Percentiles rank a stretch among this genome's conserved stretches.
phyloP scores from a whole-genome alignment of 768 basidiomycete species.

The Pisolithus sp. region DNA sequence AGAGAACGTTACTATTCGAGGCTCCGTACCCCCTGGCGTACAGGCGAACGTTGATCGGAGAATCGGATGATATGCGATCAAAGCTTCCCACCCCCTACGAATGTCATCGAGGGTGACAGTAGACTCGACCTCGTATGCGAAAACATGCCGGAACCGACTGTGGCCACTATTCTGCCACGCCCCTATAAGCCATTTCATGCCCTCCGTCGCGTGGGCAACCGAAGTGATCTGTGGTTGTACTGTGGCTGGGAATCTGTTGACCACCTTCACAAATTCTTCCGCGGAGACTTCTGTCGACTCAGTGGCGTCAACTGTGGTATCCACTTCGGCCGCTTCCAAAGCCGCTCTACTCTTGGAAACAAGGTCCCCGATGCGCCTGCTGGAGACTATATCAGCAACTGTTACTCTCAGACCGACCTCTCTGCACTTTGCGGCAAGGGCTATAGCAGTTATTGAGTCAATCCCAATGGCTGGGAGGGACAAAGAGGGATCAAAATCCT shows the following conservation, averaged over 20 bases:
- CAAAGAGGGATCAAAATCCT: constrained; percentile 28
- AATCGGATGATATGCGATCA: constrained; percentile 32
- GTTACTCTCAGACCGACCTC: constrained; percentile 28
- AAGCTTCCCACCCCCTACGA: constrained; percentile 30
- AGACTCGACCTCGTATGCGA: constrained; percentile 31
- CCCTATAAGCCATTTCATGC: constrained; percentile 34
- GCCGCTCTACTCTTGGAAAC: constrained; percentile 6
- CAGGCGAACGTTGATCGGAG: constrained; percentile 38
- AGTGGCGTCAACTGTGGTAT: not conserved
- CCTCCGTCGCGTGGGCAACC: constrained; percentile 20
- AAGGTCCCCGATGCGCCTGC: constrained; percentile 30
- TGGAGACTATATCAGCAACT: constrained; percentile 37
- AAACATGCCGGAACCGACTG: constrained; percentile 38
- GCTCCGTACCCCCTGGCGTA: constrained; percentile 8
- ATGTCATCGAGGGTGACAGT: constrained; percentile 26
- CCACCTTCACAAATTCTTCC: constrained; percentile 10
- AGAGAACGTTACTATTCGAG: constrained; percentile 22
- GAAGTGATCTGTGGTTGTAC: constrained; percentile 10
- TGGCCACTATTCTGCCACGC: constrained; percentile 39
- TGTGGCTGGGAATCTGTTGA: constrained; percentile 10
- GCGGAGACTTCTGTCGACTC: constrained; percentile 2
- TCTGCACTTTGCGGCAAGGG: constrained; percentile 35
- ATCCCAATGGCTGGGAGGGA: constrained; percentile 37
- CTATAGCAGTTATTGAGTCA: constrained; percentile 46
- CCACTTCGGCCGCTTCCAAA: not conserved